Percentiles rank a stretch among this genome's conserved stretches.
phyloP scores from a whole-genome alignment of 228 moss, liverwort and hornwort genomes.

The Sphagnum fallax region DNA sequence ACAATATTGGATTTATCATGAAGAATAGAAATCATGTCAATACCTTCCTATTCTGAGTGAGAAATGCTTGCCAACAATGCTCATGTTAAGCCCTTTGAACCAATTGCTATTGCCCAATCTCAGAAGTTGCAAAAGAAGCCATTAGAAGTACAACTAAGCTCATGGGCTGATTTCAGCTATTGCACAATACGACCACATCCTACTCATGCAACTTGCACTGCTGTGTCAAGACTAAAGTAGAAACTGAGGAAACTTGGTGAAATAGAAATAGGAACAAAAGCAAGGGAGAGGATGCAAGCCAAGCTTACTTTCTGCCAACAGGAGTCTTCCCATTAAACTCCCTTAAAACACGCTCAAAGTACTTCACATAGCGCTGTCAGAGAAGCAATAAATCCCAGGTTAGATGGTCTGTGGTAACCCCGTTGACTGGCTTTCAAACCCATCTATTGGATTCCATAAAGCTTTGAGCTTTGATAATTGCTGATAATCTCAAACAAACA shows the following conservation, averaged over 20 bases:
- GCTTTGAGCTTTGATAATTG: background rate
- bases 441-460: background rate
- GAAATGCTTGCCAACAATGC: too few species aligned
- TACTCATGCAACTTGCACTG: too few species aligned
- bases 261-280: background rate
- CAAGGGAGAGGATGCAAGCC: background rate
- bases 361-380: conserved; percentile 96
- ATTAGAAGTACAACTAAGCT: too few species aligned
- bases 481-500: background rate
- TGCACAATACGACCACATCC: too few species aligned
- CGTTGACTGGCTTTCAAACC: background rate
- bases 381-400: background rate
- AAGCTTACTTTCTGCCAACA: conserved; percentile 84
- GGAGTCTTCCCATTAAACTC: conserved; percentile 94
- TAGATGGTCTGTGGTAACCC: background rate
- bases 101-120: too few species aligned
- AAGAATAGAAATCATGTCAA: too few species aligned
- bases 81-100: too few species aligned
- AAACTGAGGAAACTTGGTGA: background rate
- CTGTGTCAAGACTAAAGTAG: too few species aligned
- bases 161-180: too few species aligned
- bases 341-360: conserved; percentile 90
- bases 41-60: too few species aligned
- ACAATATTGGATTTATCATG: too few species aligned
- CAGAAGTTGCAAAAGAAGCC: too few species aligned